A percentile compares a stretch with the other conserved stretches of the same genome.
These are phyloP conservation scores for Grosmannia serpens DNA, from an alignment of 2,329 filamentous ascomycete genomes.

Conservation along the genomic window DNA sequence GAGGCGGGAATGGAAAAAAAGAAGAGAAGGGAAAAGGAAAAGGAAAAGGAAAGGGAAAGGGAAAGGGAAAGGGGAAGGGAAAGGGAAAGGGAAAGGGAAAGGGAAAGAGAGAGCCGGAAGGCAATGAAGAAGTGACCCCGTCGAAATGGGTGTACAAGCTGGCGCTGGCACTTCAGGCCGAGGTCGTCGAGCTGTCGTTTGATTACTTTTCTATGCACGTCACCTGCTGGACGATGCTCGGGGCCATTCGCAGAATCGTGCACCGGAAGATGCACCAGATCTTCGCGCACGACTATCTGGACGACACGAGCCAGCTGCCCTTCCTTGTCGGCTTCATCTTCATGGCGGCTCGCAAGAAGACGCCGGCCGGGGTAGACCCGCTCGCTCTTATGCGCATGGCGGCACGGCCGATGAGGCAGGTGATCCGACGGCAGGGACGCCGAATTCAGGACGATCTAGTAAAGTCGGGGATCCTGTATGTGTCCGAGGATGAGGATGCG, in stretches of 20 bases:
- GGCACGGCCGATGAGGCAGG: not conserved
- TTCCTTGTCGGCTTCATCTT: constrained; percentile 29
- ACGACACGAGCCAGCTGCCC: constrained; percentile 26
- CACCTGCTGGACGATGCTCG: constrained; percentile 26
- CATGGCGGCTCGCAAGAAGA: constrained; percentile 13
- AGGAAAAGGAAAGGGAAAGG: too few species aligned
- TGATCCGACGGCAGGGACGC: not conserved
- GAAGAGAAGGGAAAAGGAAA: not conserved
- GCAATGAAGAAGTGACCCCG: not conserved
- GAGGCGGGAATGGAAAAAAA: not conserved
- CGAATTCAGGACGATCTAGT: not conserved
- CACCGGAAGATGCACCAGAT: constrained; percentile 20
- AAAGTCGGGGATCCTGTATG: not conserved
- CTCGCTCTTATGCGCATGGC: not conserved
- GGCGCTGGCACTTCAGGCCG: constrained; percentile 21
- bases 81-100: too few species aligned
- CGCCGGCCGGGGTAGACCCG: not conserved
- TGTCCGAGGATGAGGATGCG: not conserved
- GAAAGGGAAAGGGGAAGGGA: too few species aligned
- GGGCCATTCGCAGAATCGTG: constrained; percentile 19
- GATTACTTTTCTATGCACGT: constrained; percentile 30
- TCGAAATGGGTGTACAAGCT: constrained; percentile 11
- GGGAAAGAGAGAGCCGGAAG: not conserved
- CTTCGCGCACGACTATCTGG: constrained; percentile 23
- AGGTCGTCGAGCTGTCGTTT: constrained; percentile 25